Conservation (phyloP, 495 filamentous ascomycete species). For the Immersiella caudata region DNA sequence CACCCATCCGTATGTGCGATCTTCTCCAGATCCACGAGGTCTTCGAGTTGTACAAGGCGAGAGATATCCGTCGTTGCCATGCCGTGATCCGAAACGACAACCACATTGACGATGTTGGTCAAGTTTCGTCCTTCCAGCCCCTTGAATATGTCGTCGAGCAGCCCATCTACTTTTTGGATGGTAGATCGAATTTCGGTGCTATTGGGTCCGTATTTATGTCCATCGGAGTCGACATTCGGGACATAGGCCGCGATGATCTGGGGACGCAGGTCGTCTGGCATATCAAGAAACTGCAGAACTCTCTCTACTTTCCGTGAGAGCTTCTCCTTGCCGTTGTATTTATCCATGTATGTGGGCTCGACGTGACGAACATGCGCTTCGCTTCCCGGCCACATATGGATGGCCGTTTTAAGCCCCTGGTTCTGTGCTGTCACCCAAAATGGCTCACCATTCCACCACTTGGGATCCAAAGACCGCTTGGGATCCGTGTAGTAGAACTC, state of each 20-base stretch:
- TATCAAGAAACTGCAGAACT: conserved; percentile 77
- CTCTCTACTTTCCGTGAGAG: conserved; percentile 74
- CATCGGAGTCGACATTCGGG: conserved; percentile 83
- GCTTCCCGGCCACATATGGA: conserved; percentile 99
- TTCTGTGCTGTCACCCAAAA: conserved; percentile 91
- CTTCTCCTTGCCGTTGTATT: conserved; percentile 75
- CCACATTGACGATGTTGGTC: conserved; percentile 88
- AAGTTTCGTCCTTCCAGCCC: conserved; percentile 82
- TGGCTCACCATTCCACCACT: conserved; percentile 95
- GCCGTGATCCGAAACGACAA: conserved; percentile 97
- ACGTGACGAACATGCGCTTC: conserved; percentile 73
- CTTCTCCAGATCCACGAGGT: conserved; percentile 72
- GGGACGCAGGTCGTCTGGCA: conserved; percentile 75
- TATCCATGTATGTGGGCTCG: conserved; percentile 78
- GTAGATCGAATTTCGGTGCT: conserved; percentile 82
- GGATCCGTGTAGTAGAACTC: conserved; percentile 89
- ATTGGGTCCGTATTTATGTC: conserved; percentile 89
- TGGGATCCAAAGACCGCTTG: conserved; percentile 67
- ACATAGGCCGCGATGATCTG: conserved; percentile 95
- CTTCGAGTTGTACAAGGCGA: conserved; percentile 91
- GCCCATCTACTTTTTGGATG: conserved; percentile 73
- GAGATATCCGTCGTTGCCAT: conserved; percentile 89
- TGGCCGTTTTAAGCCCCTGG: conserved; percentile 70
- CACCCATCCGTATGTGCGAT: conserved; percentile 90
- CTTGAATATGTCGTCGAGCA: conserved; percentile 74